Percentiles rank a stretch among this genome's conserved stretches.
Conservation (phyloP, 139 green algal genomes). For the Coccomyxa sp. region DNA sequence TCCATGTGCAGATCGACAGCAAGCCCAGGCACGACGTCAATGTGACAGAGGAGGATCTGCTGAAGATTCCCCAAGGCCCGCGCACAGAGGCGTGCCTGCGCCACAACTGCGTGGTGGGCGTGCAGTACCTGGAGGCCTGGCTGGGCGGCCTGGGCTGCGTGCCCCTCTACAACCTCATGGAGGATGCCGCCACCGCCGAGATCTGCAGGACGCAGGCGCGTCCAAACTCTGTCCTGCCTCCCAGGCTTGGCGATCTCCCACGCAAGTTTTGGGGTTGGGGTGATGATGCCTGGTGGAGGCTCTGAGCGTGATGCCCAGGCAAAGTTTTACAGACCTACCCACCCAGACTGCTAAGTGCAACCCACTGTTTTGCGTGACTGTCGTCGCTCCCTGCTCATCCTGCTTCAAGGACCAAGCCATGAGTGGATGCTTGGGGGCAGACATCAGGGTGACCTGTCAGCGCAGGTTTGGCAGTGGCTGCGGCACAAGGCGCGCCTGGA, state of each 20-base stretch:
- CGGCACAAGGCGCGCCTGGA: slow-evolving; percentile 55
- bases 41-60: background rate
- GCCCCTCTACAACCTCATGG: slow-evolving; percentile 88
- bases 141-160: slow-evolving; percentile 80
- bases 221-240: too few relatives aligned
- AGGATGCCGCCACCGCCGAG: slow-evolving; percentile 89
- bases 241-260: too few relatives aligned
- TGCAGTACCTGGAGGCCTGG: slow-evolving; percentile 86
- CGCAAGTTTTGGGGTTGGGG: too few relatives aligned
- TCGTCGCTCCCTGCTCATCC: background rate
- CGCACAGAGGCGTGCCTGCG: slow-evolving; percentile 63
- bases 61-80: slow-evolving; percentile 22
- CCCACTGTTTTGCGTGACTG: too few relatives aligned
- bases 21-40: background rate
- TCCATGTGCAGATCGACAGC: background rate
- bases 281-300: too few relatives aligned
- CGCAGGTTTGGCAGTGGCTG: slow-evolving; percentile 83
- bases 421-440: too few relatives aligned
- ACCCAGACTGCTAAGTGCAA: too few relatives aligned
- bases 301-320: too few relatives aligned
- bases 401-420: too few relatives aligned
- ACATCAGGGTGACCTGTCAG: too few relatives aligned
- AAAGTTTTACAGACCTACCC: too few relatives aligned
- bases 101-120: slow-evolving; percentile 61
- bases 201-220: slow-evolving; percentile 57